These are phyloP conservation scores for Lasiosphaeria ovina DNA, from an alignment of 495 filamentous ascomycete species.

Conservation along the genomic window DNA sequence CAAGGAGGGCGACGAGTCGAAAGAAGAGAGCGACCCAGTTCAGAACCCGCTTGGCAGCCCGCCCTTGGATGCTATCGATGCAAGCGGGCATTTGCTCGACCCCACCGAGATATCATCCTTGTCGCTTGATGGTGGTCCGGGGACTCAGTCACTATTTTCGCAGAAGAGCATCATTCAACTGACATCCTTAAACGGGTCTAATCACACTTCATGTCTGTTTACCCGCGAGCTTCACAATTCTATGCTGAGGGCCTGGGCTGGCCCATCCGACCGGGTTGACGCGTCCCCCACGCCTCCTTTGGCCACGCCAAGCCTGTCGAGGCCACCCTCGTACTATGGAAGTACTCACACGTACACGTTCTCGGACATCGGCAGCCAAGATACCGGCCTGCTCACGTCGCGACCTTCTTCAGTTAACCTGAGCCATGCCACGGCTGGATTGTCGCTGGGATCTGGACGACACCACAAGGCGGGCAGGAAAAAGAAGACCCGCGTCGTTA, in stretches of 20 bases:
- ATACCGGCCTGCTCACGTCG: constrained; percentile 46
- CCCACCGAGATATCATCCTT: constrained; percentile 69
- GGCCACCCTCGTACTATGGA: constrained; percentile 61
- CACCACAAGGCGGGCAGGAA: constrained; percentile 70
- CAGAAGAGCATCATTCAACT: constrained; percentile 84
- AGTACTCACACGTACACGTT: constrained; percentile 63
- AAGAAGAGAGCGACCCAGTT: constrained; percentile 49
- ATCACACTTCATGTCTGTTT: constrained; percentile 82
- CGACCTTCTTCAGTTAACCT: constrained; percentile 47
- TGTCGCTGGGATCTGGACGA: constrained; percentile 62
- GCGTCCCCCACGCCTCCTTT: constrained; percentile 54
- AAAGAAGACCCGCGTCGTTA: constrained; percentile 92
- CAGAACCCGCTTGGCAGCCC: constrained; percentile 80
- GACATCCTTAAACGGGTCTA: constrained; percentile 72
- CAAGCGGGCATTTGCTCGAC: constrained; percentile 71
- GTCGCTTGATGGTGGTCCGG: constrained; percentile 70
- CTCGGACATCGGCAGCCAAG: constrained; percentile 51
- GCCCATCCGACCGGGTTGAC: constrained; percentile 69
- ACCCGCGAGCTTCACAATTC: constrained; percentile 80
- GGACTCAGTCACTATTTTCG: constrained; percentile 80
- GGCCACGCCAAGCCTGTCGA: constrained; percentile 51
- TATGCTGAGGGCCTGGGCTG: constrained; percentile 89
- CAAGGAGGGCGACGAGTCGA: constrained; percentile 48
- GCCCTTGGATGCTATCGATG: constrained; percentile 73
- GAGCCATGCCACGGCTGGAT: constrained; percentile 55